Evolutionary conservation across 495 filamentous ascomycete genomes (phyloP), one percentile per base, ranked within the genome.

Genomic region (Apodospora peruviana): DNA sequence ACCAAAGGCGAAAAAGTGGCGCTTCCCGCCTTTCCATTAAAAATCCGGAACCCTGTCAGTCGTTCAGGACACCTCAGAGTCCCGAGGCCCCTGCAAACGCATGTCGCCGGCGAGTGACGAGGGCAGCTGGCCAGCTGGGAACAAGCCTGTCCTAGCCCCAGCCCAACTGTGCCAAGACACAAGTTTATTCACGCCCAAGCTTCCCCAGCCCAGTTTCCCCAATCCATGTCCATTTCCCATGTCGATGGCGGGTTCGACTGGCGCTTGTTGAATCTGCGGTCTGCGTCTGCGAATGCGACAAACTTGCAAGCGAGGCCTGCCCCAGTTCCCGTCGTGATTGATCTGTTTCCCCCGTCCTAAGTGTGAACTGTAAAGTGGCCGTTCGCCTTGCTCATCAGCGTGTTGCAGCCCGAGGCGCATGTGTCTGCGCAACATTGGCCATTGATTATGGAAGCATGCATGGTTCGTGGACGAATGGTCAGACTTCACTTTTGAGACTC

Each of bases 341-440:
- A 32, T 32, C n/a, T 32, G 27, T 32, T 32, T 7, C 14, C 7
- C 7, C 27, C 14, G 27, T 32, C 27, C 14, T 32, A 32, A n/a
- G n/a, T n/a, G n/a, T n/a, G n/a, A n/a, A n/a, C n/a, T n/a, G n/a
- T n/a, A n/a, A n/a, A n/a, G n/a, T n/a, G n/a, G n/a, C n/a, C n/a
- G n/a, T n/a, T n/a, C n/a, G n/a, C n/a, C n/a, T n/a, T n/a, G 12
- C 18, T 17, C 34, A n/a, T 29, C 18, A 4, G 20, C 24, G 16
- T 50, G 38, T 51, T 55, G 48, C 48, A 56, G 62, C 57, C 65
- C 59, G 60, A 52, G 50, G 58, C 57, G 66, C 68, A 73, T 76
- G 67, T 72, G 71, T 70, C 63, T 67, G 57, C 60, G 58, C 52
- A 55, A 60, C 62, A 76, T 73, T 74, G 69, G 72, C 49, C 62